phyloP scores from a whole-genome alignment of 2,329 filamentous ascomycete genomes.

The Hypoxylon sp. region DNA sequence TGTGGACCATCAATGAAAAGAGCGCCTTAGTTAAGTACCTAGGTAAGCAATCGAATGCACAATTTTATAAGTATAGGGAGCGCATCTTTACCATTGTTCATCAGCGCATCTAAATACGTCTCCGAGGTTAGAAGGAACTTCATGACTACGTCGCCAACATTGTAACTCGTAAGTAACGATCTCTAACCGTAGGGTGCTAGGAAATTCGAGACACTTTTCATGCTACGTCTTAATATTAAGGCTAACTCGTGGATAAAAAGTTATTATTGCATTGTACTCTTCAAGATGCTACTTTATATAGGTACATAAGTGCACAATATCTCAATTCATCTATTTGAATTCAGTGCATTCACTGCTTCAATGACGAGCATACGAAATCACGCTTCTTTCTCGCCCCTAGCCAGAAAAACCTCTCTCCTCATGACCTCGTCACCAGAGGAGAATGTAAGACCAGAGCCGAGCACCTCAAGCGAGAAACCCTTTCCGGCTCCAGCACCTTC shows the following conservation, averaged over 20 bases:
- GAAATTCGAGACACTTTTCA: background rate
- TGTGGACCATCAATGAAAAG: background rate
- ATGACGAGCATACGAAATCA: background rate
- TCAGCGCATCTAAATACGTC: background rate
- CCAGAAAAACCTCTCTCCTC: conserved; percentile 65
- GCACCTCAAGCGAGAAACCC: conserved; percentile 70
- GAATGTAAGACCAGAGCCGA: conserved; percentile 67
- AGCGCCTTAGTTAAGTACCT: background rate
- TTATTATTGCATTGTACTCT: background rate
- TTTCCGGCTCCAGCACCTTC: conserved; percentile 71
- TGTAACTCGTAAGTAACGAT: background rate
- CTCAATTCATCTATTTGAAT: background rate
- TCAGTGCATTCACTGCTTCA: too few relatives aligned
- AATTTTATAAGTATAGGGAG: background rate
- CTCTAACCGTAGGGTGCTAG: background rate
- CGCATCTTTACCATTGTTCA: background rate
- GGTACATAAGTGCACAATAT: background rate
- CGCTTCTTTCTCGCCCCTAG: conserved; percentile 62
- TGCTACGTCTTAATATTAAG: background rate
- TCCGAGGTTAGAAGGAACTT: background rate
- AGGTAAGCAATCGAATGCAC: background rate
- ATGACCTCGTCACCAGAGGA: conserved; percentile 54
- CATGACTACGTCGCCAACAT: background rate
- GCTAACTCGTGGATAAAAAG: background rate
- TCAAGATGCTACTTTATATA: background rate